Evolutionary conservation across 768 basidiomycete species (phyloP).

Genomic region (Omphalotus guepiniiformis): DNA sequence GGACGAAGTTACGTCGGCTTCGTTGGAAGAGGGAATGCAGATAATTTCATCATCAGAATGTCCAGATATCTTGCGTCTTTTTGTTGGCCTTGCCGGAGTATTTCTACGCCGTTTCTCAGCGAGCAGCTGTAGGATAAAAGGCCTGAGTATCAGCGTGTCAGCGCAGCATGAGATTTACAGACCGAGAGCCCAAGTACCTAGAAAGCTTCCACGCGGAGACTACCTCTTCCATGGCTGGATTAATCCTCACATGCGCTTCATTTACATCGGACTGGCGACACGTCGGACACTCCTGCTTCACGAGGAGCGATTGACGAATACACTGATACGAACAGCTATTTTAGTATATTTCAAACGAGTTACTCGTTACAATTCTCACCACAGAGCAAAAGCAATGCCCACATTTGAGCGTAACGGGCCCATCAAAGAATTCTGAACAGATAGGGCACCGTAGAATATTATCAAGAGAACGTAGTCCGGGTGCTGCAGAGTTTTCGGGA

Average conservation of each 20-base stretch:
- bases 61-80: conserved; percentile 12
- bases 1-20: too few species aligned
- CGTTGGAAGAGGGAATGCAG: not conserved
- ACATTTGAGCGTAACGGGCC: conserved; percentile 68
- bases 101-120: conserved; percentile 21
- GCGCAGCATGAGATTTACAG: not conserved
- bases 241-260: conserved; percentile 64
- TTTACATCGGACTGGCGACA: conserved; percentile 53
- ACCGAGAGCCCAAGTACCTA: conserved; percentile 42
- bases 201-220: conserved; percentile 68
- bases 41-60: conserved; percentile 30
- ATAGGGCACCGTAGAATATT: conserved; percentile 67
- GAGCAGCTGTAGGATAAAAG: conserved; percentile 39
- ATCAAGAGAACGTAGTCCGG: conserved; percentile 62
- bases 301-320: conserved; percentile 53
- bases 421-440: conserved; percentile 70
- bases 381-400: conserved; percentile 82
- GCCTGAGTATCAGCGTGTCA: conserved; percentile 23
- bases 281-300: conserved; percentile 66
- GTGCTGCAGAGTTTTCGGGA: conserved; percentile 34
- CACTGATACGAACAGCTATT: conserved; percentile 43
- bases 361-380: conserved; percentile 35
- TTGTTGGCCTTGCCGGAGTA: not conserved
- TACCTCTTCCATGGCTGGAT: conserved; percentile 65
- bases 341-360: not conserved